These are phyloP conservation scores for Rugosomyces carneus DNA, from an alignment of 1,284 basidiomycete genomes.

Conservation along the genomic window DNA sequence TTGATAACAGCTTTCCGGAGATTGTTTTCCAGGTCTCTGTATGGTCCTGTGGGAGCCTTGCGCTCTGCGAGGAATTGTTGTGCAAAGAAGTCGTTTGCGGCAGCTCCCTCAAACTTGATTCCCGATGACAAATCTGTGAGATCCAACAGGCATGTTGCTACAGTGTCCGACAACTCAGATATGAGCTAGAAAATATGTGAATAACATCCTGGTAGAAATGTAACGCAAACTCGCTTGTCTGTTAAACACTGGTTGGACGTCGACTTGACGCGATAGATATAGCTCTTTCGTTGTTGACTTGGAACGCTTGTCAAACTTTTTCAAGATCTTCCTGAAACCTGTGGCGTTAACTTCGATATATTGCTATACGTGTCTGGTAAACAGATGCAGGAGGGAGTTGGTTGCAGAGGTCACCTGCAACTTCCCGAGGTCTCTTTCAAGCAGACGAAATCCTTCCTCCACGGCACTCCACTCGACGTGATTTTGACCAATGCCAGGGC, in stretches of 20 bases:
- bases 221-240: conserved; percentile 60
- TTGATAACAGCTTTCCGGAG: conserved; percentile 70
- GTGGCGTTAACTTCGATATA: conserved; percentile 98
- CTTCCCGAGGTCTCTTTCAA: conserved; percentile 96
- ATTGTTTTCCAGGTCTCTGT: conserved; percentile 84
- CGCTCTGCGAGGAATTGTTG: conserved; percentile 67
- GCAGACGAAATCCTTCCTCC: conserved; percentile 91
- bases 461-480: conserved; percentile 90
- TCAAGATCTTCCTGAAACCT: conserved; percentile 96
- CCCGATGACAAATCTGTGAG: conserved; percentile 81
- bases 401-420: conserved; percentile 62
- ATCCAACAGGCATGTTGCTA: conserved; percentile 89
- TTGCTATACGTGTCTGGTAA: conserved; percentile 48
- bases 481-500: conserved; percentile 53
- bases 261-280: conserved; percentile 94
- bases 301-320: conserved; percentile 98
- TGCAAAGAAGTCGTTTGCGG: conserved; percentile 56
- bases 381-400: conserved; percentile 10
- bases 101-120: conserved; percentile 61
- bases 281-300: conserved; percentile 95
- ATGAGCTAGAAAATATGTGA: conserved; percentile 58
- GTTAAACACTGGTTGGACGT: conserved; percentile 97
- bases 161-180: conserved; percentile 91
- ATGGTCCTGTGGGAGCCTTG: conserved; percentile 58
- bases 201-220: not conserved